Percentiles rank a stretch among this genome's conserved stretches.
Evolutionary conservation across 805 yeast genomes (phyloP).

Genomic region (Metschnikowia colocasiae): DNA sequence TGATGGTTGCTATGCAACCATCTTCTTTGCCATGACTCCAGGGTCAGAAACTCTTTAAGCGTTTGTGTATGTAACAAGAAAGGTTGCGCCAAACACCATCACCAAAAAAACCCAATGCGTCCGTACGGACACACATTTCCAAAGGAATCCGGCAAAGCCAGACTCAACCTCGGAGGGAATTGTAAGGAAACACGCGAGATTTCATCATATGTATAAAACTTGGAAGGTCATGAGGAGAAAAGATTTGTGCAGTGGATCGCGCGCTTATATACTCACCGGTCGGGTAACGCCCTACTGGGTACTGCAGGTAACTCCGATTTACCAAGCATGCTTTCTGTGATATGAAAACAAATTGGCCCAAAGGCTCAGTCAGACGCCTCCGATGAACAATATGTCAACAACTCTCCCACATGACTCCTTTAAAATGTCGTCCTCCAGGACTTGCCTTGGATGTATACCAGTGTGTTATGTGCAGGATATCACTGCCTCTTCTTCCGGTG

Average conservation of each 20-base stretch:
- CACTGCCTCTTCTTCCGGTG: no score
- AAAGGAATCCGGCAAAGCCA: constrained; percentile 31
- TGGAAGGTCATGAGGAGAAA: constrained; percentile 56
- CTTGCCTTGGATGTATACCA: no score
- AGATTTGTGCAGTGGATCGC: constrained; percentile 11
- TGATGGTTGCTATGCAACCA: no score
- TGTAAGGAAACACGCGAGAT: constrained; percentile 50
- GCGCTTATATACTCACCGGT: constrained; percentile 19
- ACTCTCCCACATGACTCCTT: no score
- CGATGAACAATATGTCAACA: no score
- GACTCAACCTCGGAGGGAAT: constrained; percentile 44
- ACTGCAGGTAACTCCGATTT: background rate
- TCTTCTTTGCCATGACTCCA: constrained; percentile 3
- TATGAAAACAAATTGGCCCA: no score
- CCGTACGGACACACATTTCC: constrained; percentile 32
- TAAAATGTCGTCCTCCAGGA: no score
- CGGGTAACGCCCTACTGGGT: constrained; percentile 20
- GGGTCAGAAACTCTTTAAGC: constrained; percentile 47
- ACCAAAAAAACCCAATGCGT: constrained; percentile 40
- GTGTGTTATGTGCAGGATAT: no score
- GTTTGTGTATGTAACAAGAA: constrained; percentile 45
- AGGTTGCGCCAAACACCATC: constrained; percentile 49
- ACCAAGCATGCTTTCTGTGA: background rate
- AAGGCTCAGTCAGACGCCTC: no score
- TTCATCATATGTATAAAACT: constrained; percentile 63